phyloP scores from a whole-genome alignment of 139 green algal genomes.

The Klebsormidium nitens region DNA sequence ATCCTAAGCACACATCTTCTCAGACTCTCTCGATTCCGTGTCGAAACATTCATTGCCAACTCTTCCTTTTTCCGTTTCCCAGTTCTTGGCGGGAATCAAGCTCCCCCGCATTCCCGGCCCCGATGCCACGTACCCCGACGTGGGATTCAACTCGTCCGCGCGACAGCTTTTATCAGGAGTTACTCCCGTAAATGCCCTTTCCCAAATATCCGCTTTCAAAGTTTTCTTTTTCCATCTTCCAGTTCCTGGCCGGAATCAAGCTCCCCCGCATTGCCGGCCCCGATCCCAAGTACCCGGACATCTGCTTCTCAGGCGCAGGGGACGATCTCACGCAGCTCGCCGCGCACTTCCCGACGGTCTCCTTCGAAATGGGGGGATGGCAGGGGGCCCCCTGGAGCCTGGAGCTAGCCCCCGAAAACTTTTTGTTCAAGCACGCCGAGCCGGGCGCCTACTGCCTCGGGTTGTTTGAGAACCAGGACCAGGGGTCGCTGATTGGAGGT shows the following conservation, averaged over 20 bases:
- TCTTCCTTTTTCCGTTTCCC: too few relatives aligned
- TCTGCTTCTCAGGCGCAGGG: conserved; percentile 67
- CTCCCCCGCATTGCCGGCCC: conserved; percentile 25
- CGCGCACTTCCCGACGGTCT: not conserved
- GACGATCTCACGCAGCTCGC: conserved; percentile 12
- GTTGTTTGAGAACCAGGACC: conserved; percentile 76
- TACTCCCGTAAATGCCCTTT: too few relatives aligned
- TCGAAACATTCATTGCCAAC: too few relatives aligned
- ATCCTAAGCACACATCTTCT: too few relatives aligned
- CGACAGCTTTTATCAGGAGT: too few relatives aligned
- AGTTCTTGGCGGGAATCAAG: too few relatives aligned
- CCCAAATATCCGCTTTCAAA: too few relatives aligned
- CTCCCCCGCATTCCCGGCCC: too few relatives aligned
- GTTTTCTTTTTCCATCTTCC: not conserved
- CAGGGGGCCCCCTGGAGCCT: not conserved
- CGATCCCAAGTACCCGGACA: conserved; percentile 72
- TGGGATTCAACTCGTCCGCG: too few relatives aligned
- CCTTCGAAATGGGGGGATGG: not conserved
- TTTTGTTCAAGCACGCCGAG: not conserved
- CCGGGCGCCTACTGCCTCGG: conserved; percentile 78
- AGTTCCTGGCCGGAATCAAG: not conserved
- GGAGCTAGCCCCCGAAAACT: not conserved
- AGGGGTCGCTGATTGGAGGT: conserved; percentile 77
- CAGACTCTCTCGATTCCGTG: too few relatives aligned
- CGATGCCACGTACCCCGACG: too few relatives aligned